Conservation (phyloP, 2,329 filamentous ascomycete species). For the Akanthomyces muscarius region DNA sequence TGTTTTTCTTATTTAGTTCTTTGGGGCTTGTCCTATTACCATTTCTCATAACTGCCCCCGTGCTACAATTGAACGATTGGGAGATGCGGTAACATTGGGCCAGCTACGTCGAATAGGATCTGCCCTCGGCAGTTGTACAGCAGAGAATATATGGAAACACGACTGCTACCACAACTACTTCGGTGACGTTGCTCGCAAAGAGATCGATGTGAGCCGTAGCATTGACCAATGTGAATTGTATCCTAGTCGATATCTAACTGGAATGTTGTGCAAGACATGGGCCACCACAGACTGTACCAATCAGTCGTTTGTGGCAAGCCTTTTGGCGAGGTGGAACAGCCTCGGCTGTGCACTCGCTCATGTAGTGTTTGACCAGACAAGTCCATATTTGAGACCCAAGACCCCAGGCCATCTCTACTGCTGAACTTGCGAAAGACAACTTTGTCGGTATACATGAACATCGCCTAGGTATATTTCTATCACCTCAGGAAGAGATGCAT, state of each 20-base stretch:
- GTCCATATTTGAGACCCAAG: background rate
- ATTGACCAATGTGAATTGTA: no score
- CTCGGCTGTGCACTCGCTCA: background rate
- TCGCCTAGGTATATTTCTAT: no score
- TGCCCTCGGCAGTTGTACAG: background rate
- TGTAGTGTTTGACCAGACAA: background rate
- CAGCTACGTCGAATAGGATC: constrained; percentile 3
- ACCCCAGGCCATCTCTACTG: background rate
- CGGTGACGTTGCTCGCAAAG: background rate
- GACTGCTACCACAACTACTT: background rate
- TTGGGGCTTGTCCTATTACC: constrained; percentile 6
- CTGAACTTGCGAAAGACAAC: background rate
- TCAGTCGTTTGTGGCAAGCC: background rate
- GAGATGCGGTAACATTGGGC: background rate
- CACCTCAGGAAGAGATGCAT: background rate
- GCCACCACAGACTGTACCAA: background rate
- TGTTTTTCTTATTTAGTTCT: background rate
- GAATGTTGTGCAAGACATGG: background rate
- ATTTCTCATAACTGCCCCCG: background rate
- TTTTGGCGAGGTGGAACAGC: background rate
- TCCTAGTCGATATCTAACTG: background rate
- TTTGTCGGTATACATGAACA: background rate
- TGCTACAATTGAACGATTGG: constrained; percentile 7
- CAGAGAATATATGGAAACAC: constrained; percentile 9
- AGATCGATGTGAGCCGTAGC: background rate